A percentile compares a stretch with the other conserved stretches of the same genome.
Conservation (phyloP, 176 grass and related monocot genomes). For the Elaeis guineensis region DNA sequence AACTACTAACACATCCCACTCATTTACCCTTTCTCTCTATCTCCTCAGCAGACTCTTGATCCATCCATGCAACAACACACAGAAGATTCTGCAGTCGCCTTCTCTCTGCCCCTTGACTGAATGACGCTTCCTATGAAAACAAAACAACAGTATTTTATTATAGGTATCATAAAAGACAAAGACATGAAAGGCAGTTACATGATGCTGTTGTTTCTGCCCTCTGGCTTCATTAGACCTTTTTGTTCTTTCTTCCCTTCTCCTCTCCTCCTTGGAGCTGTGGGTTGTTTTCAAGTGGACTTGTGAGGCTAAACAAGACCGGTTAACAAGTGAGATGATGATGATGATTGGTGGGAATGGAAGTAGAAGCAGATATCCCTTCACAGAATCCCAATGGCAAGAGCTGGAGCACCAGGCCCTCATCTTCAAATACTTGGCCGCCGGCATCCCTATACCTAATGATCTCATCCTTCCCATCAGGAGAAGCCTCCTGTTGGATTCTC, state of each 20-base stretch:
- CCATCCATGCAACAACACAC: neutral
- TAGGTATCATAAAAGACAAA: conserved; percentile 9
- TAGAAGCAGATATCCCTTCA: conserved; percentile 12
- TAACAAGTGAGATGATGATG: neutral
- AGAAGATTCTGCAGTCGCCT: neutral
- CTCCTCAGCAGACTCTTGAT: neutral
- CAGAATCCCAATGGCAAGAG: conserved; percentile 18
- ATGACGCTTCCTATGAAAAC: conserved; percentile 18
- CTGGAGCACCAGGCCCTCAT: conserved; percentile 19
- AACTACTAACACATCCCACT: no score
- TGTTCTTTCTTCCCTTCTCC: neutral
- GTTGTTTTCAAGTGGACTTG: neutral
- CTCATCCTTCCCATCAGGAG: conserved; percentile 17
- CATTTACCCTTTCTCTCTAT: no score
- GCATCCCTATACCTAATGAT: conserved; percentile 8
- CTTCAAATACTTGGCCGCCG: conserved; percentile 15
- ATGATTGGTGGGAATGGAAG: neutral
- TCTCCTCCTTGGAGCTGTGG: neutral
- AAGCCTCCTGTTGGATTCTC: conserved; percentile 7
- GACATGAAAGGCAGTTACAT: conserved; percentile 13
- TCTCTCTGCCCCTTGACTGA: conserved; percentile 13
- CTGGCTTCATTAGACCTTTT: neutral
- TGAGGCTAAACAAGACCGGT: neutral
- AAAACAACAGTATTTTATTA: conserved; percentile 1
- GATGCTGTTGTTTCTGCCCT: neutral